Evolutionary conservation across 176 grass and related monocot genomes (phyloP).

Genomic region (Calamus simplicifolius): DNA sequence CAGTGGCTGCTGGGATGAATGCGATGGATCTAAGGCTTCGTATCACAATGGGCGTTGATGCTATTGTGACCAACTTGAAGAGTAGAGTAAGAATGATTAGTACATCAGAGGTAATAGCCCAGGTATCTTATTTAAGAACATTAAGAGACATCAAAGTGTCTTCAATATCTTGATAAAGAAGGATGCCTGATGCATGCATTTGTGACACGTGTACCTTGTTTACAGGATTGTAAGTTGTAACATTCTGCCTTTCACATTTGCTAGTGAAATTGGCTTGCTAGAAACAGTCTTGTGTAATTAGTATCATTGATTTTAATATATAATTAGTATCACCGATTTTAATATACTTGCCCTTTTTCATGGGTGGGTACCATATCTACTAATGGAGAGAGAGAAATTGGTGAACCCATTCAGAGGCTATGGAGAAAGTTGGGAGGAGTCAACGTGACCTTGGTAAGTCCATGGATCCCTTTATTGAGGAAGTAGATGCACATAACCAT

Average conservation of each 20-base stretch:
- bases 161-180: too few relatives aligned
- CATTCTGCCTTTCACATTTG: constrained; percentile 6
- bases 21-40: constrained; percentile 95
- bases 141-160: not conserved
- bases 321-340: too few relatives aligned
- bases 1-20: constrained; percentile 92
- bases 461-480: too few relatives aligned
- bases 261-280: too few relatives aligned
- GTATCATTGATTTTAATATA: too few relatives aligned
- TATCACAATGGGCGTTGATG: constrained; percentile 93
- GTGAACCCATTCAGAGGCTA: constrained; percentile 94
- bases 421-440: constrained; percentile 99
- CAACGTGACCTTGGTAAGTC: constrained; percentile 83
- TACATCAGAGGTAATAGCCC: constrained; percentile 88
- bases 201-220: too few relatives aligned
- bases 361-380: constrained; percentile 94
- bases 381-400: constrained; percentile 97
- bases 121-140: constrained; percentile 10
- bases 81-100: constrained; percentile 83
- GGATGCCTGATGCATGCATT: too few relatives aligned
- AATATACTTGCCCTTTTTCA: too few relatives aligned
- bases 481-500: too few relatives aligned
- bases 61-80: constrained; percentile 86
- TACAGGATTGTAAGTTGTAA: too few relatives aligned
- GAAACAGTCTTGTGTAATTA: too few relatives aligned